Evolutionary conservation across 164 flowering plant species (phyloP).

Genomic region (Sextonia rubra): DNA sequence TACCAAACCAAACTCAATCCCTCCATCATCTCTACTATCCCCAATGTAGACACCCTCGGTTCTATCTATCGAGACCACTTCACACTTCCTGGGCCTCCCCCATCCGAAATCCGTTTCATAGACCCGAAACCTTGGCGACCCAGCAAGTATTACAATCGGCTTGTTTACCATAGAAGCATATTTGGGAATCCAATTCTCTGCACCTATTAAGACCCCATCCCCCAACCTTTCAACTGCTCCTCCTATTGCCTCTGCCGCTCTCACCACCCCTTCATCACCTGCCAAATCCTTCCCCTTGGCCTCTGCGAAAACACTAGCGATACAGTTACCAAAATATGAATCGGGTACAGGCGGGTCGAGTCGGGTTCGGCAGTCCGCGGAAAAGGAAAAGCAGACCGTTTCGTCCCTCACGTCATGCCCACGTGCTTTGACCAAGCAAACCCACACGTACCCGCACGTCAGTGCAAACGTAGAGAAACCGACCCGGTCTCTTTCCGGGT

Average conservation of each 20-base stretch:
- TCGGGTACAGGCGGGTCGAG: constrained; percentile 21
- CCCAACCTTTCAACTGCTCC: constrained; percentile 6
- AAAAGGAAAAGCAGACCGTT: constrained; percentile 7
- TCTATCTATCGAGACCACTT: constrained; percentile 23
- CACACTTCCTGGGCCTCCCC: constrained; percentile 38
- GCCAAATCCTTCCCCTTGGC: constrained; percentile 10
- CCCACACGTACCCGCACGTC: constrained; percentile 22
- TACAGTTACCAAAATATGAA: constrained; percentile 32
- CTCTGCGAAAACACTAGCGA: background rate
- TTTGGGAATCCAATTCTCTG: constrained; percentile 5
- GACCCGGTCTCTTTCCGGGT: background rate
- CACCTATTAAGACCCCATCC: constrained; percentile 3
- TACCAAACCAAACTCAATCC: constrained; percentile 30
- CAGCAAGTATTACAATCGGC: constrained; percentile 20
- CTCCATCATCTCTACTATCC: constrained; percentile 33
- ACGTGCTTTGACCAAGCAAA: constrained; percentile 21
- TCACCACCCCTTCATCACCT: constrained; percentile 20
- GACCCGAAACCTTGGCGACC: constrained; percentile 34
- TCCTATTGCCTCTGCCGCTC: constrained; percentile 22
- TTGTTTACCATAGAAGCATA: background rate
- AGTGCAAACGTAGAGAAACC: constrained; percentile 25
- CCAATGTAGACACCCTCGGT: constrained; percentile 27
- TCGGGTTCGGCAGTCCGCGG: constrained; percentile 22
- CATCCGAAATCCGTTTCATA: constrained; percentile 45
- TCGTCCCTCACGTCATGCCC: background rate